These are phyloP conservation scores for Tuber brumale DNA, from an alignment of 495 filamentous ascomycete species.

Conservation along the genomic window DNA sequence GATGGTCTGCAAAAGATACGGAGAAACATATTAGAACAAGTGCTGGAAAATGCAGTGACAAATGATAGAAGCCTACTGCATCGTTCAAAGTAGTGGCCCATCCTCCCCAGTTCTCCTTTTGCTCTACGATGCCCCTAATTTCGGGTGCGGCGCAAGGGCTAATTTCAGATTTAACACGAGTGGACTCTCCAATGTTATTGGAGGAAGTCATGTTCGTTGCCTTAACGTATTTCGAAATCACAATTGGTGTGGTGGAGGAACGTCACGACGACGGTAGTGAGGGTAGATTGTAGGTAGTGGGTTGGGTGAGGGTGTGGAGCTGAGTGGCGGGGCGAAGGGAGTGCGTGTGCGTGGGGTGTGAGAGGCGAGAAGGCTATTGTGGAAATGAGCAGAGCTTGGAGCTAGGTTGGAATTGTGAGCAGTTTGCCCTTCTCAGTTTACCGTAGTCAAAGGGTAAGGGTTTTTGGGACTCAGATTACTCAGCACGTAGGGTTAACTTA, in stretches of 20 bases:
- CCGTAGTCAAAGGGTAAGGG: not conserved
- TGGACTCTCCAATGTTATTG: not conserved
- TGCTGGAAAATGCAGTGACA: not conserved
- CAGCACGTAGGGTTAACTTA: not conserved
- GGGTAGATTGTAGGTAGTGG: not conserved
- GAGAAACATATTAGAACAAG: not conserved
- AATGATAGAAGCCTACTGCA: conserved; percentile 53
- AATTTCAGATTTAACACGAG: not conserved
- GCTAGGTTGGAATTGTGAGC: not conserved
- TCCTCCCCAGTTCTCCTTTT: conserved; percentile 53
- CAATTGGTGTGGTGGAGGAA: not conserved
- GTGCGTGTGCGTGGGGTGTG: not conserved
- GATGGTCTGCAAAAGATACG: conserved; percentile 52
- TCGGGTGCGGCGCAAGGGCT: not conserved
- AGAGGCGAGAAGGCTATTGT: not conserved
- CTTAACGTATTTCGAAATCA: not conserved
- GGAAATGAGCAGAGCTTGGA: not conserved
- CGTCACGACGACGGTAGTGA: not conserved
- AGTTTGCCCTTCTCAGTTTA: not conserved
- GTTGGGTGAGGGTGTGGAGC: not conserved
- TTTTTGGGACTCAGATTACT: not conserved
- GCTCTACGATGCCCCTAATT: not conserved
- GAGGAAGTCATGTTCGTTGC: not conserved
- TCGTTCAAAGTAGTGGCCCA: conserved; percentile 91
- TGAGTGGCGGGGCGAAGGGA: not conserved